Base-by-base conservation (phyloP, 345 rosid genomes). In the Iberis pinnata region DNA sequence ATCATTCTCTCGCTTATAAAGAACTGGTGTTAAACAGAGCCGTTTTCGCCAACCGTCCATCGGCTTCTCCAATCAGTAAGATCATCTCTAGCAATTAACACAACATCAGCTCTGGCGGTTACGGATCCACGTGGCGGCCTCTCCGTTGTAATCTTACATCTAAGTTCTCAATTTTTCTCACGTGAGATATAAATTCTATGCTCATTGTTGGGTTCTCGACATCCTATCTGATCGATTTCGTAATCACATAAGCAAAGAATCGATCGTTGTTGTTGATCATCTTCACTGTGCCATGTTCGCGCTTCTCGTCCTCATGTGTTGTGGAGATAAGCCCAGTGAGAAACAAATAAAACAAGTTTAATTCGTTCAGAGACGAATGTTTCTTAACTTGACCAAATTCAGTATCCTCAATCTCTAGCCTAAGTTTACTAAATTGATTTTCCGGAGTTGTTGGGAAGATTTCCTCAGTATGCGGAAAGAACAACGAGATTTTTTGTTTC, bases 231-330 rank as follows among this genome's bases (percentile, higher is more conserved):
- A 63, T 3, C 18, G 61, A 4, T 12, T 54, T 1, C 32, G 35
- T n/a, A n/a, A n/a, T n/a, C n/a, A n/a, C n/a, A n/a, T n/a, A 36
- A 18, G 56, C 13, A 52, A 41, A 49, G 58, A 41, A 16, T 33
- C 67, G 0, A 44, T 65, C 20, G 41, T 29, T 2, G 51, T 45
- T 8, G 19, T 65, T 19, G 59, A 51, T 8, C 70, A 65, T 29
- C 60, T 65, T 9, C 63, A 49, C 6, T 70, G 60, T 7, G 50
- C 64, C 0, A 70, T 70, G 67, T 60, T 60, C 12, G 59, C 70
- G 5, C 60, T 65, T 11, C 46, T 71, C 2, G 71, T 61, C 0
- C 43, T 66, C 0, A 71, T 71, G 71, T 71, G 75, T 47, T 71
- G 56, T 9, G 75, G 71, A 1, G 64, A 66, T 18, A 71, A 66